phyloP scores from a whole-genome alignment of 805 yeast species.

The Candida dendrica region DNA sequence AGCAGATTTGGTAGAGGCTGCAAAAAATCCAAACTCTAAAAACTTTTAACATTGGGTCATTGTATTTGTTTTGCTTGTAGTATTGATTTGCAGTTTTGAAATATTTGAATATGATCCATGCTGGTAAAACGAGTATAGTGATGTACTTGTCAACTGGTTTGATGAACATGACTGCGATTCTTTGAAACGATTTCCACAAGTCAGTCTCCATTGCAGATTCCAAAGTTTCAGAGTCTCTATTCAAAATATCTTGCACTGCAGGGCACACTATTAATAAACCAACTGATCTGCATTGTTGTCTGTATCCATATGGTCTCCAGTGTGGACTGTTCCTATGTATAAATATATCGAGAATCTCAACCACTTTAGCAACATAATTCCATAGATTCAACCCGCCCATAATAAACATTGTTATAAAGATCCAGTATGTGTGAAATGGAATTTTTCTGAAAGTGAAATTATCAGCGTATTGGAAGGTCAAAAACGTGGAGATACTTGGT shows the following conservation, averaged over 20 bases:
- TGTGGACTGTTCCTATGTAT: too few relatives aligned
- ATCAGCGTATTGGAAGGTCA: background rate
- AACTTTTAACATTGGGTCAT: background rate
- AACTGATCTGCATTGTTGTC: too few relatives aligned
- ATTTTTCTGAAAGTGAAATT: background rate
- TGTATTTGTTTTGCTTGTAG: background rate
- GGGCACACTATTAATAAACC: too few relatives aligned
- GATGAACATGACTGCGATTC: too few relatives aligned
- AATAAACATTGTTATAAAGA: background rate
- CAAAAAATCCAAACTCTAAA: background rate
- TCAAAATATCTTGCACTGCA: too few relatives aligned
- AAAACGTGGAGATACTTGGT: background rate
- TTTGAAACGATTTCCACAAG: background rate
- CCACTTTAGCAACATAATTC: background rate
- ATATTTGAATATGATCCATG: background rate
- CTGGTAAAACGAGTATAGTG: background rate
- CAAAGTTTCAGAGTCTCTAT: too few relatives aligned
- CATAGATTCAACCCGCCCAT: too few relatives aligned
- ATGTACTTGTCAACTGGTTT: background rate
- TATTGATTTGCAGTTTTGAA: background rate
- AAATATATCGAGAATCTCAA: too few relatives aligned
- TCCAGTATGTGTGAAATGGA: background rate
- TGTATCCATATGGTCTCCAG: too few relatives aligned
- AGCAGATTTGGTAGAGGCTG: background rate
- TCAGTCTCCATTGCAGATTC: too few relatives aligned